Conservation (phyloP, 352 stramenopile species). For the Phytophthora parvispora region DNA sequence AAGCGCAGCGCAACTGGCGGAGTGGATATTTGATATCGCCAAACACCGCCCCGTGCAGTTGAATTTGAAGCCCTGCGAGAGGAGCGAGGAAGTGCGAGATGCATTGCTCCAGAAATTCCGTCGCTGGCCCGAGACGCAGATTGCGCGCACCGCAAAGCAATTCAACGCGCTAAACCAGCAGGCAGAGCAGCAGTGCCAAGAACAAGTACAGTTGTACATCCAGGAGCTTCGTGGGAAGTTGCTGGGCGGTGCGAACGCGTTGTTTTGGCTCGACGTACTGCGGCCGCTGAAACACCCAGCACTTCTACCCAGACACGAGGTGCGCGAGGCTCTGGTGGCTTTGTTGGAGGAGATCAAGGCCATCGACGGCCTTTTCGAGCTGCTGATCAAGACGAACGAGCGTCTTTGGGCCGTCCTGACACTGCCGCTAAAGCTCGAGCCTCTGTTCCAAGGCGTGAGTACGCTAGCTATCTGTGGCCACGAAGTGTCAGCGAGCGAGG, state of each 20-base stretch:
- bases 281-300: slow-evolving; percentile 19
- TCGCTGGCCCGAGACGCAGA: slow-evolving; percentile 32
- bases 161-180: slow-evolving; percentile 9
- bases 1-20: slow-evolving; percentile 16
- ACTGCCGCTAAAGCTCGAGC: slow-evolving; percentile 38
- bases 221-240: slow-evolving; percentile 31
- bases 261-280: slow-evolving; percentile 41
- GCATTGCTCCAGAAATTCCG: slow-evolving; percentile 36
- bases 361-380: slow-evolving; percentile 28
- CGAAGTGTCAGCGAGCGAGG: slow-evolving; percentile 14
- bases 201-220: slow-evolving; percentile 39
- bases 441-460: slow-evolving; percentile 32
- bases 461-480: slow-evolving; percentile 21
- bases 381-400: slow-evolving; percentile 16
- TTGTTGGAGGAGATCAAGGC: slow-evolving; percentile 33
- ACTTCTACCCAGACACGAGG: slow-evolving; percentile 16
- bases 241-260: slow-evolving; percentile 6
- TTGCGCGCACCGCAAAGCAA: slow-evolving; percentile 4
- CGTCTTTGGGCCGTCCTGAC: slow-evolving; percentile 25
- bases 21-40: slow-evolving; percentile 26
- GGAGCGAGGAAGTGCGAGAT: slow-evolving; percentile 32
- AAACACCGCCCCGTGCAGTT: slow-evolving; percentile 32
- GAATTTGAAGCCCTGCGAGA: slow-evolving; percentile 14
- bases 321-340: slow-evolving; percentile 15
- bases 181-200: slow-evolving; percentile 15